Evolutionary conservation across 768 basidiomycete genomes (phyloP), one percentile per base, ranked within the genome.

Genomic region (Phylloporus arenicola): DNA sequence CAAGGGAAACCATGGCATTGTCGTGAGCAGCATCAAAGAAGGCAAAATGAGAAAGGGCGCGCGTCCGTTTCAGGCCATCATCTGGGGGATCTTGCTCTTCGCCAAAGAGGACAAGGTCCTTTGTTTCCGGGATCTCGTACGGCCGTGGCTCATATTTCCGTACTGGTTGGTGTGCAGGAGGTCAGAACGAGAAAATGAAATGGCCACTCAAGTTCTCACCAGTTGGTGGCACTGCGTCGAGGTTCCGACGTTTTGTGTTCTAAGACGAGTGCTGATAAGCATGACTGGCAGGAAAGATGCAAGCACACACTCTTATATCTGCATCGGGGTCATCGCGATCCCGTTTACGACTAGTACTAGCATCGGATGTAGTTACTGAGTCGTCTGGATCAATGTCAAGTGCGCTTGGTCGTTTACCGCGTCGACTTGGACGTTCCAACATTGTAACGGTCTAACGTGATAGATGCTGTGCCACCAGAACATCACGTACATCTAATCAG

Each of bases 11-110:
- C 56, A 84, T 62, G 38, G 74, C 70, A 16, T 74, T 72, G 11
- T 64, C 56, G 24, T 74, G 71, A 4, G 60, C 65, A 0, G 78
- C 70, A 47, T 88, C 82, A 59, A 84, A 88, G 41, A 88, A 72
- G 1, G 71, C 58, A 54, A 87, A 90, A 24, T 76, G 74, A 5
- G 71, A 71, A 5, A 90, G 70, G 8, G 76, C 54, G 3, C 86
- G 77, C n/a, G 78, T 65, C 9, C 81, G 84, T 57, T 83, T 83
- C 30, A 58, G 57, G 13, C 55, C 71, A 38, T 69, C 70, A 14
- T 70, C 61, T 2, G 55, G 63, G n/a, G 59, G 63, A 29, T 64
- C 65, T n/a, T 59, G 59, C 41, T 73, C 72, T 53, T 78, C 77
- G 8, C 76, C 78, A 9, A 66, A 50, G 20, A 79, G 53, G 6